A percentile compares a stretch with the other conserved stretches of the same genome.
Conservation (phyloP, 495 filamentous ascomycete species). For the Ramalina intermedia region DNA sequence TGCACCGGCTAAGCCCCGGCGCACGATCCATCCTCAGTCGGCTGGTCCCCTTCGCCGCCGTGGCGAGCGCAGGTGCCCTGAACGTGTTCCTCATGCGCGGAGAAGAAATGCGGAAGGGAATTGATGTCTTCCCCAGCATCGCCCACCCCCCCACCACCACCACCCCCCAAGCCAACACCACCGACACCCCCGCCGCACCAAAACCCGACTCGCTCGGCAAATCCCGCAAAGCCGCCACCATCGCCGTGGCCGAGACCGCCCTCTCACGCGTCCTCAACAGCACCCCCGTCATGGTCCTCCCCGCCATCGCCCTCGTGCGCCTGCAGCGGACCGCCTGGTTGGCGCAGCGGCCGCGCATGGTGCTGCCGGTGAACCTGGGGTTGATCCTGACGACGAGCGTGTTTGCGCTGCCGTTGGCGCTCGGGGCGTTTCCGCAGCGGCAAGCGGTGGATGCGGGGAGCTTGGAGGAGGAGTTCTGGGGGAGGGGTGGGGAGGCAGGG, state of each 20-base stretch:
- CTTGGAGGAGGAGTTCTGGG: slow-evolving; percentile 74
- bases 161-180: slow-evolving; percentile 66
- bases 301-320: slow-evolving; percentile 68
- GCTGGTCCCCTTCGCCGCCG: slow-evolving; percentile 88
- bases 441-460: slow-evolving; percentile 58
- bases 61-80: slow-evolving; percentile 74
- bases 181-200: slow-evolving; percentile 43
- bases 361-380: slow-evolving; percentile 67
- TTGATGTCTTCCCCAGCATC: slow-evolving; percentile 79
- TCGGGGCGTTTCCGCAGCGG: slow-evolving; percentile 83
- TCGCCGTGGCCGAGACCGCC: slow-evolving; percentile 88
- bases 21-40: slow-evolving; percentile 61
- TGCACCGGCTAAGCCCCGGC: slow-evolving; percentile 58
- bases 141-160: slow-evolving; percentile 61
- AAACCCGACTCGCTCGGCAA: slow-evolving; percentile 59
- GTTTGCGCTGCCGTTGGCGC: slow-evolving; percentile 69
- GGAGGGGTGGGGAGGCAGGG: slow-evolving; percentile 53
- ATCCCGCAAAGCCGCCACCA: slow-evolving; percentile 67
- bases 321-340: slow-evolving; percentile 69
- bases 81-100: slow-evolving; percentile 97
- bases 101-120: slow-evolving; percentile 83
- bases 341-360: slow-evolving; percentile 51
- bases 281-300: slow-evolving; percentile 92
- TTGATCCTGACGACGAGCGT: slow-evolving; percentile 69
- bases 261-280: slow-evolving; percentile 79